phyloP scores from a whole-genome alignment of 2,329 filamentous ascomycete species.

The Aspergillus texensis region DNA sequence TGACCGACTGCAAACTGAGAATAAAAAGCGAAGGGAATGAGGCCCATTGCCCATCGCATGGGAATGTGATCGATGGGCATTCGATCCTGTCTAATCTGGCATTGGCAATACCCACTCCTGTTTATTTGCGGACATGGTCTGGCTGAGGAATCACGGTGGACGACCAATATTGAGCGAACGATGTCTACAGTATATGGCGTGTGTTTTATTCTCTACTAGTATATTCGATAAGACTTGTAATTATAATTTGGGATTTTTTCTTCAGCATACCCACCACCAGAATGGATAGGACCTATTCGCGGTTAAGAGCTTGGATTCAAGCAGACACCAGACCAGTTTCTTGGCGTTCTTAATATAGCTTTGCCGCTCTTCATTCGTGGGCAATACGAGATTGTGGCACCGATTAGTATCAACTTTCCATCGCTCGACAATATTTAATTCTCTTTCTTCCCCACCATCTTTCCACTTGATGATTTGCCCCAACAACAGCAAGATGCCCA shows the following conservation, averaged over 20 bases:
- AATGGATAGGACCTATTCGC: background rate
- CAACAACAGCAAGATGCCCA: constrained; percentile 22
- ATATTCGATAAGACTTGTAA: background rate
- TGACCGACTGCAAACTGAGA: background rate
- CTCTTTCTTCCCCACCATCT: constrained; percentile 28
- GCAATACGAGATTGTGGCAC: background rate
- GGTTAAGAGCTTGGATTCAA: background rate
- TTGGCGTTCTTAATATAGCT: background rate
- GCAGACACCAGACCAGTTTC: background rate
- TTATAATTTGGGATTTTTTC: background rate
- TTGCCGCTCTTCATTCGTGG: background rate
- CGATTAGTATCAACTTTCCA: background rate
- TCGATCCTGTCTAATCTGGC: background rate
- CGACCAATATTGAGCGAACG: background rate
- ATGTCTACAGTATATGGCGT: background rate
- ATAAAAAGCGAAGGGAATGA: background rate
- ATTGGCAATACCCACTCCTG: background rate
- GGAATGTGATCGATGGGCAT: background rate
- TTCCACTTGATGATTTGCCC: constrained; percentile 16
- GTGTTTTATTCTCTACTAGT: background rate
- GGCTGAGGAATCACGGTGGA: background rate
- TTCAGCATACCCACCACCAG: background rate
- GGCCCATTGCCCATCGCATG: background rate
- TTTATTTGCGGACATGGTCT: background rate
- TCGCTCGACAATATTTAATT: background rate